Percentiles rank a stretch among this genome's conserved stretches.
phyloP scores from a whole-genome alignment of 768 basidiomycete species.

The Podaxis mareebaensis region DNA sequence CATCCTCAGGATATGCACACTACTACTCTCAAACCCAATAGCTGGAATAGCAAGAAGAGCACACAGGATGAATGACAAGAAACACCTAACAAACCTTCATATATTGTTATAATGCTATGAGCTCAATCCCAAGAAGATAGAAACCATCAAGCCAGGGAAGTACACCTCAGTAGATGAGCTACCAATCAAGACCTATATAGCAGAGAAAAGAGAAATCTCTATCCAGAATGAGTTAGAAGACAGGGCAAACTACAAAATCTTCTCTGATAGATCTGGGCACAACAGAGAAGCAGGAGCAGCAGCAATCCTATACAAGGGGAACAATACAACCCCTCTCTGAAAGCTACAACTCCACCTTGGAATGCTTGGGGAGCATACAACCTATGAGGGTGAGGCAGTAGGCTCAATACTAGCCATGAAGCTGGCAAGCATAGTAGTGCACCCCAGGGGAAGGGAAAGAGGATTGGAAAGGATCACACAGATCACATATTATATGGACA shows the following conservation, averaged over 20 bases:
- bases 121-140: conserved; percentile 12
- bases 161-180: not conserved
- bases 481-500: conserved; percentile 18
- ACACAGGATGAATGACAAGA: not conserved
- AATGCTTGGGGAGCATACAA: conserved; percentile 20
- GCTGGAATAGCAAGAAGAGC: not conserved
- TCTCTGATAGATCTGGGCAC: conserved; percentile 21
- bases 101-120: conserved; percentile 9
- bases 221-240: conserved; percentile 12
- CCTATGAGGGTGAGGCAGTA: conserved; percentile 24
- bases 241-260: conserved; percentile 17
- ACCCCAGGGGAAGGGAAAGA: not conserved
- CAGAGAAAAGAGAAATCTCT: conserved; percentile 8
- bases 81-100: conserved; percentile 12
- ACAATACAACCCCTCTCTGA: too few species aligned
- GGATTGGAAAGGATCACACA: not conserved
- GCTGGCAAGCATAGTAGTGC: conserved; percentile 5
- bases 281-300: too few species aligned
- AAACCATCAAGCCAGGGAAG: conserved; percentile 4
- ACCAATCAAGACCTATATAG: conserved; percentile 4
- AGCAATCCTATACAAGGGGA: too few species aligned
- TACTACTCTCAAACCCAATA: conserved; percentile 19
- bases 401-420: conserved; percentile 22
- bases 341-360: too few species aligned
- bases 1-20: conserved; percentile 16